Evolutionary conservation across 2,329 filamentous ascomycete genomes (phyloP).

Genomic region (Xylaria arbuscula): DNA sequence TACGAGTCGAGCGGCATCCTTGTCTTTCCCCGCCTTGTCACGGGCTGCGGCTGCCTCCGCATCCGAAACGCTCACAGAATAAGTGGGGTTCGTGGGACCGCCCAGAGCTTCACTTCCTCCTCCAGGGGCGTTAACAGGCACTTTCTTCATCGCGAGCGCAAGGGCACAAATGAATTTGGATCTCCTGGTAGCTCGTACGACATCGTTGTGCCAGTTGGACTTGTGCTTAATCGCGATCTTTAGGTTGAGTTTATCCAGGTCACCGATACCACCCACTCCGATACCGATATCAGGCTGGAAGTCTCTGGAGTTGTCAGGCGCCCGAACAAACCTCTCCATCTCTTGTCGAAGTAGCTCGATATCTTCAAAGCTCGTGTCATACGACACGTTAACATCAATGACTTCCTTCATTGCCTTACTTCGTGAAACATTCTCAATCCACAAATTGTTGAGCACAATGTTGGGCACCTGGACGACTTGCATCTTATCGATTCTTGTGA

Average conservation of each 20-base stretch:
- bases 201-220: constrained; percentile 90
- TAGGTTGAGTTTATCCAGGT: constrained; percentile 88
- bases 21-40: constrained; percentile 66
- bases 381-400: constrained; percentile 82
- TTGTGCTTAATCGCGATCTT: constrained; percentile 90
- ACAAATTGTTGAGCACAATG: constrained; percentile 89
- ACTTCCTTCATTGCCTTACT: constrained; percentile 92
- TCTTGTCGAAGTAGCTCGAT: constrained; percentile 86
- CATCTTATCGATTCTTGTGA: constrained; percentile 83
- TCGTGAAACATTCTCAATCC: constrained; percentile 93
- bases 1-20: constrained; percentile 74
- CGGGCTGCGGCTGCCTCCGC: constrained; percentile 73
- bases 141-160: constrained; percentile 82
- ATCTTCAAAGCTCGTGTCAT: constrained; percentile 89
- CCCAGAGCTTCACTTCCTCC: constrained; percentile 73
- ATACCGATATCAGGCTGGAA: constrained; percentile 88
- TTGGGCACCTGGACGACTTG: constrained; percentile 89
- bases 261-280: constrained; percentile 80
- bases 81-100: constrained; percentile 79
- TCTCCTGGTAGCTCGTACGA: constrained; percentile 80
- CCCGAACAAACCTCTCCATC: constrained; percentile 84
- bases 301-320: constrained; percentile 88
- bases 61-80: constrained; percentile 81
- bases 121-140: constrained; percentile 86
- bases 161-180: constrained; percentile 98